Conservation (phyloP, 2,329 filamentous ascomycete genomes). For the Emergomyces pasteurianus region DNA sequence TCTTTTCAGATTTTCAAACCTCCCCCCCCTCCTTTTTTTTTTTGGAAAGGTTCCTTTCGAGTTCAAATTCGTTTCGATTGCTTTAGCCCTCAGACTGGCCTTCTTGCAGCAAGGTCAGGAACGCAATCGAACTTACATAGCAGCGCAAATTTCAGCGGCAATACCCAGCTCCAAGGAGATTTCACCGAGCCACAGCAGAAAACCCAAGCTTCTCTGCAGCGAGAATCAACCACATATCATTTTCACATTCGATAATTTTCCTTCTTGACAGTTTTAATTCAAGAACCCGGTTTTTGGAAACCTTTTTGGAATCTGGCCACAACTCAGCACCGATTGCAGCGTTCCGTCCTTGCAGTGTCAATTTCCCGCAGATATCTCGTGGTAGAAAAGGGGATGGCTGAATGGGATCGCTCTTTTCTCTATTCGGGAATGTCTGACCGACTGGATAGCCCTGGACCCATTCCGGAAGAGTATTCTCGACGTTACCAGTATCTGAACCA, state of each 20-base stretch:
- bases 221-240: no score
- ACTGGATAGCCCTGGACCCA: background rate
- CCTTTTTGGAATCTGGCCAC: background rate
- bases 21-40: no score
- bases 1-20: background rate
- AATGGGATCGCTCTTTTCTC: background rate
- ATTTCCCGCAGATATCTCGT: background rate
- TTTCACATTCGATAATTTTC: background rate
- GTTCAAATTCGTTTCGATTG: background rate
- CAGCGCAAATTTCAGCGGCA: background rate
- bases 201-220: background rate
- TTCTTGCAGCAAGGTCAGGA: background rate
- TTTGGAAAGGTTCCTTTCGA: background rate
- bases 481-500: slow-evolving; percentile 5
- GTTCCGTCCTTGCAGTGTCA: background rate
- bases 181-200: background rate
- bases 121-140: background rate
- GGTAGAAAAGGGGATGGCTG: background rate
- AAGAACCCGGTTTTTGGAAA: background rate
- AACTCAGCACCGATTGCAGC: background rate
- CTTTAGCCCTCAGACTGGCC: background rate
- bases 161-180: background rate
- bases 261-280: background rate
- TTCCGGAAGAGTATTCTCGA: background rate
- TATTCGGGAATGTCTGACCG: background rate